Conservation (phyloP, 1,139 yeast genomes). For the Citeromyces siamensis region DNA sequence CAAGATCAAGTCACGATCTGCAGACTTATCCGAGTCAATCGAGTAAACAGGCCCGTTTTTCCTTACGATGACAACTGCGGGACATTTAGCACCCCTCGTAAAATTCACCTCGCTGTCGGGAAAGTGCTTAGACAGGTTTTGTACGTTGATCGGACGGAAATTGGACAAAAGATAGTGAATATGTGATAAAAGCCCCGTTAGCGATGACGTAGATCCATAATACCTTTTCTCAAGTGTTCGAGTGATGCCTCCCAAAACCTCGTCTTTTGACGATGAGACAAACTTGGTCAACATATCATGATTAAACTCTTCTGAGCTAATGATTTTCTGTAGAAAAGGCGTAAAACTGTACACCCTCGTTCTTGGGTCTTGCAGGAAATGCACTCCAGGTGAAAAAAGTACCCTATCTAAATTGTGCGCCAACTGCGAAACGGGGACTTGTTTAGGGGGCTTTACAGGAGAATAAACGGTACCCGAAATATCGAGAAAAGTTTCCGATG, state of each 20-base stretch:
- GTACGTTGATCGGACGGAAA: conserved; percentile 34
- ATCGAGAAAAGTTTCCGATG: background rate
- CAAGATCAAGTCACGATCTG: conserved; percentile 60
- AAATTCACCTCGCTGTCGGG: conserved; percentile 20
- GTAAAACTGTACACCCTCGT: conserved; percentile 63
- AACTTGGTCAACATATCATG: conserved; percentile 41
- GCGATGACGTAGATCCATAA: conserved; percentile 78
- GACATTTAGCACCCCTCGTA: conserved; percentile 21
- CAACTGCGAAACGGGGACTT: conserved; percentile 26
- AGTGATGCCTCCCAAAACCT: conserved; percentile 36
- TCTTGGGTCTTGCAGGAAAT: conserved; percentile 66
- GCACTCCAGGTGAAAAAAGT: conserved; percentile 75
- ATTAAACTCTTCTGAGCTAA: conserved; percentile 58
- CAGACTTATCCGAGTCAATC: conserved; percentile 58
- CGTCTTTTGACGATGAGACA: conserved; percentile 60
- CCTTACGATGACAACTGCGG: conserved; percentile 26
- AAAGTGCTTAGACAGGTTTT: conserved; percentile 31
- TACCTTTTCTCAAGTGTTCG: conserved; percentile 23
- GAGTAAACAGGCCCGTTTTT: conserved; percentile 33
- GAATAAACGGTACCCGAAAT: background rate
- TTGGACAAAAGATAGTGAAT: conserved; percentile 61
- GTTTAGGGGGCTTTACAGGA: background rate
- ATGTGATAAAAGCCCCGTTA: conserved; percentile 68
- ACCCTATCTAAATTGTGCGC: conserved; percentile 58
- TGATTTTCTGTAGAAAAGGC: conserved; percentile 45